Percentiles rank a stretch among this genome's conserved stretches.
phyloP scores from a whole-genome alignment of 805 yeast species.

The Saccharomycopsis malanga region DNA sequence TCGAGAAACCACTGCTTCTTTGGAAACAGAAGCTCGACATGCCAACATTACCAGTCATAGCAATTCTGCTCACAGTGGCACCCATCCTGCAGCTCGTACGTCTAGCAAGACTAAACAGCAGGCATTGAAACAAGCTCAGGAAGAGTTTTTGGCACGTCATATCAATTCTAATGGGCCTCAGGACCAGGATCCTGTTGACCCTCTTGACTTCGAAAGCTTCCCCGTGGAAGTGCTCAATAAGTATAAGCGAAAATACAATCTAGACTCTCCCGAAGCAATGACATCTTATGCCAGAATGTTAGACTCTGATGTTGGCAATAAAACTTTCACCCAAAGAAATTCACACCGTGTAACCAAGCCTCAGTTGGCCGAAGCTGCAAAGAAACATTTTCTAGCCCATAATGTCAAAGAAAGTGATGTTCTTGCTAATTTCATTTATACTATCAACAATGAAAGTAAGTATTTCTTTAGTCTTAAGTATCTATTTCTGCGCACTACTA shows the following conservation, averaged over 20 bases:
- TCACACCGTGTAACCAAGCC: slow-evolving; percentile 45
- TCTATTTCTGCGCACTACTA: too few relatives aligned
- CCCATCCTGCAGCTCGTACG: too few relatives aligned
- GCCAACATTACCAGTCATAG: too few relatives aligned
- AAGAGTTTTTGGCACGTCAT: slow-evolving; percentile 58
- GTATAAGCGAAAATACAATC: slow-evolving; percentile 55
- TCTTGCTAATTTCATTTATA: slow-evolving; percentile 81
- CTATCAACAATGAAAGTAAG: slow-evolving; percentile 60
- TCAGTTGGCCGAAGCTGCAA: slow-evolving; percentile 53
- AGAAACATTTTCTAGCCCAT: slow-evolving; percentile 56
- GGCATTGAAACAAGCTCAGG: slow-evolving; percentile 24
- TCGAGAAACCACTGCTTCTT: too few relatives aligned
- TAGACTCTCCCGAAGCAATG: slow-evolving; percentile 49
- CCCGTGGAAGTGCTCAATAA: slow-evolving; percentile 59
- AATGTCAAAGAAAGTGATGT: slow-evolving; percentile 76
- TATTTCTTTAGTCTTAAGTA: not conserved
- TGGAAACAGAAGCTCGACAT: too few relatives aligned
- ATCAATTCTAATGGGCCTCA: slow-evolving; percentile 69
- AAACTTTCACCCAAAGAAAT: slow-evolving; percentile 38
- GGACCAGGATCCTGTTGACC: slow-evolving; percentile 43
- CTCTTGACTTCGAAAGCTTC: slow-evolving; percentile 62
- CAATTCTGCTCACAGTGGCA: too few relatives aligned
- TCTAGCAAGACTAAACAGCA: not conserved
- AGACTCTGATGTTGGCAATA: slow-evolving; percentile 65
- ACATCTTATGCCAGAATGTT: slow-evolving; percentile 65